Conservation (phyloP, 768 basidiomycete genomes). For the Leccinum variicolor region DNA sequence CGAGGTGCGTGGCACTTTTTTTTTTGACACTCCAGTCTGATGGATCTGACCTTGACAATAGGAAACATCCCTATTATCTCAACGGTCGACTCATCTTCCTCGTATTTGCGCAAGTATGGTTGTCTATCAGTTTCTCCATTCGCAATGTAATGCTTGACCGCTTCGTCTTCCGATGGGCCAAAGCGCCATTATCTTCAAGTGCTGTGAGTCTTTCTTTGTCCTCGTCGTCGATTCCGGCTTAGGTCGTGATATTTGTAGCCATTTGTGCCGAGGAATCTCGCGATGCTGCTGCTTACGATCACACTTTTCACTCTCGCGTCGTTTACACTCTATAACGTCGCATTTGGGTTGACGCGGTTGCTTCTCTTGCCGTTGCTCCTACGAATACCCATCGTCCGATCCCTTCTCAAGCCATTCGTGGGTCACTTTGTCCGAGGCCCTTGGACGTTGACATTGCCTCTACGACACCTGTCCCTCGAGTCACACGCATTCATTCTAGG, state of each 20-base stretch:
- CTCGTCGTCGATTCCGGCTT: neutral
- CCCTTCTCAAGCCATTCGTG: constrained; percentile 55
- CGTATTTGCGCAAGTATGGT: constrained; percentile 46
- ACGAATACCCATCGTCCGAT: constrained; percentile 49
- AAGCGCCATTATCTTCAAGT: constrained; percentile 7
- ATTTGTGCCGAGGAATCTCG: constrained; percentile 17
- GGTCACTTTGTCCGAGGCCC: constrained; percentile 59
- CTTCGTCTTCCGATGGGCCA: constrained; percentile 46
- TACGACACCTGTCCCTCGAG: constrained; percentile 44
- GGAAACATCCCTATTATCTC: constrained; percentile 72
- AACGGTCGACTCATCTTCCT: constrained; percentile 68
- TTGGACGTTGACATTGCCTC: constrained; percentile 51
- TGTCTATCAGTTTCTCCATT: constrained; percentile 47
- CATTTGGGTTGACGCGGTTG: constrained; percentile 46
- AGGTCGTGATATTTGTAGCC: constrained; percentile 12
- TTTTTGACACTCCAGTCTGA: neutral
- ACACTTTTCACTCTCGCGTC: constrained; percentile 40
- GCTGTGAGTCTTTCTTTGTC: constrained; percentile 15
- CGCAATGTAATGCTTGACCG: constrained; percentile 65
- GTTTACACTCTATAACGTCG: constrained; percentile 37
- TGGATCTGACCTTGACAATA: constrained; percentile 21
- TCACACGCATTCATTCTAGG: constrained; percentile 49
- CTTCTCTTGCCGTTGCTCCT: constrained; percentile 51
- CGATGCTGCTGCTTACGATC: constrained; percentile 34
- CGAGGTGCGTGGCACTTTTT: constrained; percentile 45